Percentiles rank a stretch among this genome's conserved stretches.
phyloP scores from a whole-genome alignment of 2,329 filamentous ascomycete species.

The Fusarium mundagurra region DNA sequence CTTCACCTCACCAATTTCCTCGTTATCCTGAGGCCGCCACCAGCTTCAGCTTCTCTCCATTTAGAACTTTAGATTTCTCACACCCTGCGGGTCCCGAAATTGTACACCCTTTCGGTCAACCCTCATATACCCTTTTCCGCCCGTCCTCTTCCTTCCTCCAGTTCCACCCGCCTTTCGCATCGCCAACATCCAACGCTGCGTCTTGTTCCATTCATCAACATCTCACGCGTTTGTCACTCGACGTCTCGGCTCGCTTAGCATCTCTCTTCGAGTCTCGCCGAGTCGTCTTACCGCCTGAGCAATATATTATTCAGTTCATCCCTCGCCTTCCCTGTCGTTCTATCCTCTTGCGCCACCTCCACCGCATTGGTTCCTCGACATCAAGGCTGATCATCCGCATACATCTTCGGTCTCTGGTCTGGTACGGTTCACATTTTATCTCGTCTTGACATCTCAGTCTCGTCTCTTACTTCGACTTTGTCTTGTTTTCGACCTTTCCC shows the following conservation, averaged over 20 bases:
- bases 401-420: constrained; percentile 32
- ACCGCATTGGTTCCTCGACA: constrained; percentile 23
- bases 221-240: constrained; percentile 22
- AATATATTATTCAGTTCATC: constrained; percentile 30
- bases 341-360: constrained; percentile 26
- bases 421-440: constrained; percentile 39
- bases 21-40: constrained; percentile 37
- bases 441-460: constrained; percentile 22
- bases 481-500: constrained; percentile 11
- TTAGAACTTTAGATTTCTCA: constrained; percentile 9
- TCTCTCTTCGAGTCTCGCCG: neutral
- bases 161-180: constrained; percentile 41
- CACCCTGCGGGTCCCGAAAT: constrained; percentile 17
- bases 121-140: constrained; percentile 44
- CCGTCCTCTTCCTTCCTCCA: constrained; percentile 36
- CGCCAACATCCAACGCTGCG: constrained; percentile 21
- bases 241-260: constrained; percentile 18
- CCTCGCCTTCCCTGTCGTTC: constrained; percentile 24
- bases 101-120: constrained; percentile 22
- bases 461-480: constrained; percentile 9
- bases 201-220: constrained; percentile 24
- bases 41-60: constrained; percentile 11
- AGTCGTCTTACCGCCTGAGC: constrained; percentile 22
- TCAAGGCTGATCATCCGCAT: constrained; percentile 20
- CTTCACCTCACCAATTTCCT: neutral